Evolutionary conservation across 257 asterid genomes (phyloP).

Genomic region (Gardenia jasminoides): DNA sequence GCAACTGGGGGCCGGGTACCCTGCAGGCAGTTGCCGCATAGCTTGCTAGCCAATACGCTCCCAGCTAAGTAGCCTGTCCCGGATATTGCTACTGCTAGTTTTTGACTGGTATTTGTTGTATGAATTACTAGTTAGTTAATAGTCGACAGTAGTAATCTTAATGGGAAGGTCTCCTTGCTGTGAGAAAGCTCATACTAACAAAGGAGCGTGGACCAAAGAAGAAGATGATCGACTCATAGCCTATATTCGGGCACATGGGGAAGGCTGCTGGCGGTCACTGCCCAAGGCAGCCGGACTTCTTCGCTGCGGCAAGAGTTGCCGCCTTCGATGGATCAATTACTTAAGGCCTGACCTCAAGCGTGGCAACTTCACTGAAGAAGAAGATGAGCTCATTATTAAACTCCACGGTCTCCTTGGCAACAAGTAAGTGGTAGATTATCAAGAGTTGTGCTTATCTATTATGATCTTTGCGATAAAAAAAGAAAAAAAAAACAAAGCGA

Average conservation of each 20-base stretch:
- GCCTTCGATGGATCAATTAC: constrained; percentile 92
- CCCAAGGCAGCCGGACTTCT: constrained; percentile 97
- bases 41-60: too few relatives aligned
- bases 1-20: too few relatives aligned
- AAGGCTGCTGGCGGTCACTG: constrained; percentile 95
- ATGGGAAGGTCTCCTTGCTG: constrained; percentile 99
- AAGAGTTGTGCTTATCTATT: too few relatives aligned
- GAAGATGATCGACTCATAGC: constrained; percentile 85
- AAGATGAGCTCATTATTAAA: constrained; percentile 87
- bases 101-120: neutral
- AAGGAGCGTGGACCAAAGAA: constrained; percentile 97
- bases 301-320: constrained; percentile 94
- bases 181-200: constrained; percentile 93
- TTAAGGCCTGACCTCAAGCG: constrained; percentile 88
- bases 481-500: too few relatives aligned
- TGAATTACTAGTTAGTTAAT: too few relatives aligned
- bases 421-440: constrained; percentile 46
- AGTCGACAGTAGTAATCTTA: neutral
- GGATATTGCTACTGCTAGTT: too few relatives aligned
- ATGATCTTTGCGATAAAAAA: neutral
- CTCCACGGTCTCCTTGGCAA: constrained; percentile 91
- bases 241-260: constrained; percentile 77
- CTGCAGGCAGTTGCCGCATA: neutral
- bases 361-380: constrained; percentile 79
- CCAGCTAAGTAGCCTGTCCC: neutral